Conservation (phyloP, 1,284 basidiomycete species). For the Mycena citricolor region DNA sequence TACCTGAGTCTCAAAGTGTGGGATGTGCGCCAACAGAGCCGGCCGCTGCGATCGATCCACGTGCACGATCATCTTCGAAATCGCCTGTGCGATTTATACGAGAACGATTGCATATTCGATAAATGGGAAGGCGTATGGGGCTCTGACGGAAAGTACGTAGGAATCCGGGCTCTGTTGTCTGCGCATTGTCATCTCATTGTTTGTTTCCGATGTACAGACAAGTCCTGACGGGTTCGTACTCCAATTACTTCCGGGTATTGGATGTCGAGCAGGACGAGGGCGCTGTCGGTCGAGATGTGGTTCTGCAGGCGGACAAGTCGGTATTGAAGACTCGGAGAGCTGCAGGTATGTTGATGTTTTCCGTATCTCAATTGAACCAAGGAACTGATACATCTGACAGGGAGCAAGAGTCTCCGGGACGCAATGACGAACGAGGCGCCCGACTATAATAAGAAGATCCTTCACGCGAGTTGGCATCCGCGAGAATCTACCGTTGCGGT, state of each 20-base stretch:
- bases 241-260: slow-evolving; percentile 99
- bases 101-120: slow-evolving; percentile 99
- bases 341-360: too few species aligned
- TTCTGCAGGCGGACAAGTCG: slow-evolving; percentile 99
- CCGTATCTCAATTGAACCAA: too few species aligned
- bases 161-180: slow-evolving; percentile 8
- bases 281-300: slow-evolving; percentile 59
- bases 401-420: slow-evolving; percentile 71
- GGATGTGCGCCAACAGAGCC: slow-evolving; percentile 99
- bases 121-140: slow-evolving; percentile 99
- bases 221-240: slow-evolving; percentile 96
- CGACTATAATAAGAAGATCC: slow-evolving; percentile 99
- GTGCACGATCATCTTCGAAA: slow-evolving; percentile 97
- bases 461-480: slow-evolving; percentile 97
- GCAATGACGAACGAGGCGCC: slow-evolving; percentile 87
- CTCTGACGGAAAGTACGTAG: slow-evolving; percentile 91
- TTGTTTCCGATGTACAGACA: slow-evolving; percentile 58
- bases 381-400: too few species aligned
- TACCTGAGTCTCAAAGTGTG: slow-evolving; percentile 98
- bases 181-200: background rate
- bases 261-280: slow-evolving; percentile 89
- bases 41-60: slow-evolving; percentile 95
- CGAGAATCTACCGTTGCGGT: slow-evolving; percentile 96
- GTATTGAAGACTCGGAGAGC: slow-evolving; percentile 99
- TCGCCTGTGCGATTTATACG: slow-evolving; percentile 99